These are phyloP conservation scores for Ajuga reptans DNA, from an alignment of 305 asterid genomes.

Conservation along the genomic window DNA sequence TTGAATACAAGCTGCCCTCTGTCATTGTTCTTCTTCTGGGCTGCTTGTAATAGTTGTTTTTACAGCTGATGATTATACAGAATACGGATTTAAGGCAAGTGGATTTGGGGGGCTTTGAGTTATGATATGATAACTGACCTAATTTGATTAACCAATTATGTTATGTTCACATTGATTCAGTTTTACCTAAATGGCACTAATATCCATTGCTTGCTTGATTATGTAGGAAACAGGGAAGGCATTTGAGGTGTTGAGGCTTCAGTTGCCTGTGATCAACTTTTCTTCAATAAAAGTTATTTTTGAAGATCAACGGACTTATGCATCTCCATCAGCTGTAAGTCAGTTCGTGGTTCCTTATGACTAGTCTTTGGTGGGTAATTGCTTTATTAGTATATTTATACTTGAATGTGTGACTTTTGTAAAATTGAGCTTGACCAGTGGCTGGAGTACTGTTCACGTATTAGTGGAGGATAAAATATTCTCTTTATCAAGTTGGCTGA, in stretches of 20 bases:
- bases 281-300: constrained; percentile 56
- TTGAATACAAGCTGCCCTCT: no score
- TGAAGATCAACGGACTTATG: constrained; percentile 95
- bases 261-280: constrained; percentile 70
- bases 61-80: neutral
- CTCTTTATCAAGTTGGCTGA: constrained; percentile 8
- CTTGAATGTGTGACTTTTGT: neutral
- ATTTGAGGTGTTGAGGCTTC: constrained; percentile 75
- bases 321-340: constrained; percentile 83
- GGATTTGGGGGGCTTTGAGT: neutral
- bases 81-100: no score
- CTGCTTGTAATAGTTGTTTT: neutral
- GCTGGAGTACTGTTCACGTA: constrained; percentile 6
- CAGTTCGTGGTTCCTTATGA: constrained; percentile 17
- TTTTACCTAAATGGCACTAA: constrained; percentile 17
- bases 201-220: constrained; percentile 26
- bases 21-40: no score
- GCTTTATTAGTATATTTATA: neutral
- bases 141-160: neutral
- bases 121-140: neutral
- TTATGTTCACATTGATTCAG: constrained; percentile 1
- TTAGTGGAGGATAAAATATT: constrained; percentile 3
- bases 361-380: neutral
- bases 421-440: constrained; percentile 15
- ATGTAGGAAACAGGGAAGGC: constrained; percentile 85